Conservation (phyloP, 331 rosid species). For the Pyrus hybrid region DNA sequence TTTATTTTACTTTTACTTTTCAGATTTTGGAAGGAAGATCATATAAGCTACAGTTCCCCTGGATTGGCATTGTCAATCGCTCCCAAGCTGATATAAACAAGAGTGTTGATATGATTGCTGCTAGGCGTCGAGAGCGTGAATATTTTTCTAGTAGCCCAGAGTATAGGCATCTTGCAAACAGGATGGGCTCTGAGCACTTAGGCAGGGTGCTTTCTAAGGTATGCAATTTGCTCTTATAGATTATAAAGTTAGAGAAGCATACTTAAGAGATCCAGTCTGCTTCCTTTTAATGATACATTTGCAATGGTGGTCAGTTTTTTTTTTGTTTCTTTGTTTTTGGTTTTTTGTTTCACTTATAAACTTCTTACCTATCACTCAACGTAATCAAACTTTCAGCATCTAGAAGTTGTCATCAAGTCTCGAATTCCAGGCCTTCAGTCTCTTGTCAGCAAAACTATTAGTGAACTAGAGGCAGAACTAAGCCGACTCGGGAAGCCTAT, state of each 20-base stretch:
- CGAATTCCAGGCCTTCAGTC: conserved; percentile 43
- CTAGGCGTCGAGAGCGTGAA: conserved; percentile 39
- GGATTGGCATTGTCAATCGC: conserved; percentile 53
- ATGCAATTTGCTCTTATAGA: not conserved
- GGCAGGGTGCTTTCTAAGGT: conserved; percentile 48
- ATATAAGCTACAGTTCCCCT: conserved; percentile 43
- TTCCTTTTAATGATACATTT: not conserved
- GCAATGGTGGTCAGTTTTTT: not conserved
- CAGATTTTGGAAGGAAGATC: conserved; percentile 44
- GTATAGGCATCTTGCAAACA: conserved; percentile 28
- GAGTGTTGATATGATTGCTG: conserved; percentile 48
- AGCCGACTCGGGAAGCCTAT: conserved; percentile 44
- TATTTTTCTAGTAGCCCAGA: conserved; percentile 37
- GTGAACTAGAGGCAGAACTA: conserved; percentile 35
- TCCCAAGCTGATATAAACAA: conserved; percentile 53
- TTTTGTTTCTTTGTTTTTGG: not conserved
- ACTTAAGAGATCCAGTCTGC: not conserved
- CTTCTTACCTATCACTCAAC: not conserved
- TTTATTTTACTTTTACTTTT: not conserved
- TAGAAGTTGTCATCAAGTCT: conserved; percentile 43
- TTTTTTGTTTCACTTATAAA: not conserved
- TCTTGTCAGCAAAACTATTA: conserved; percentile 42
- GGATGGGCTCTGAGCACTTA: conserved; percentile 52
- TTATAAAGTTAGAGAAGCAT: not conserved
- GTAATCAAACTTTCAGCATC: conserved; percentile 24